Conservation (phyloP, 202 grass and related monocot genomes). For the Brachypodium distachyon region DNA sequence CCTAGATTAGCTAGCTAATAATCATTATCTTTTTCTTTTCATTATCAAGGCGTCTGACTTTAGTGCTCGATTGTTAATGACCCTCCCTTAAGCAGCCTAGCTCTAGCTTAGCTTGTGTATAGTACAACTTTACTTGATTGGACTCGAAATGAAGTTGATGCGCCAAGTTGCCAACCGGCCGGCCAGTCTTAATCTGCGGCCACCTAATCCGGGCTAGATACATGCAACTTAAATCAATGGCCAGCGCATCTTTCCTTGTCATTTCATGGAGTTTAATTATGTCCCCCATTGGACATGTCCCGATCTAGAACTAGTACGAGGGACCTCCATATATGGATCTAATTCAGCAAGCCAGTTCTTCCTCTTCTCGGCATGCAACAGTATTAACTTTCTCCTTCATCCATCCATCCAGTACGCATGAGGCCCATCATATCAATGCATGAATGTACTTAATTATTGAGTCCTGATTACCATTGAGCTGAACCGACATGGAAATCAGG, state of each 20-base stretch:
- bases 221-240: conserved; percentile 5
- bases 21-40: background rate
- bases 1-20: background rate
- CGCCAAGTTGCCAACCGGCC: background rate
- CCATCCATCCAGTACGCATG: no score
- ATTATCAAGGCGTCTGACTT: conserved; percentile 24
- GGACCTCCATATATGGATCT: background rate
- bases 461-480: background rate
- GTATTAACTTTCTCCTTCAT: no score
- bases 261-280: background rate
- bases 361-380: background rate
- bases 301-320: background rate
- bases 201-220: conserved; percentile 25
- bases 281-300: background rate
- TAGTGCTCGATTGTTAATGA: conserved; percentile 28
- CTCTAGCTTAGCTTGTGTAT: background rate
- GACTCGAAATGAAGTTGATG: conserved; percentile 1
- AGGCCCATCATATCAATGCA: no score
- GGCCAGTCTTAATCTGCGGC: conserved; percentile 34
- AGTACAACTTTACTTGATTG: conserved; percentile 15
- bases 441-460: background rate
- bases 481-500: background rate
- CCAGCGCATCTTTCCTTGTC: background rate
- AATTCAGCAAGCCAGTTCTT: background rate
- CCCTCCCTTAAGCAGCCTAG: background rate